Percentiles rank a stretch among this genome's conserved stretches.
Conservation (phyloP, 805 yeast genomes). For the Teunomyces lycoperdinae region DNA sequence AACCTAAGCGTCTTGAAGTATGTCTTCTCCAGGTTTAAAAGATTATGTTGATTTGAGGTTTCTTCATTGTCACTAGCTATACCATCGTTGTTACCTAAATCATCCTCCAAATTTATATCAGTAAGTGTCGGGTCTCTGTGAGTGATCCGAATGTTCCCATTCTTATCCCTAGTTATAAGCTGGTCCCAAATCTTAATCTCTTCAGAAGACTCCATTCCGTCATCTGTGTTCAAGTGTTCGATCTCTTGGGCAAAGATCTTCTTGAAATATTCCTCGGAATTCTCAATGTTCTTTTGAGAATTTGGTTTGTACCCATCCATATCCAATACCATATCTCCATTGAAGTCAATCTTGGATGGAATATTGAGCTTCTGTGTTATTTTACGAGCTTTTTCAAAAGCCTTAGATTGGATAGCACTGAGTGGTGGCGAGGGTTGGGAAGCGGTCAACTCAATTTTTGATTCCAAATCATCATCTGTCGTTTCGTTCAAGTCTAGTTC, state of each 20-base stretch:
- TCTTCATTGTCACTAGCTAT: slow-evolving; percentile 10
- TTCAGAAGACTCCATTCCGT: slow-evolving; percentile 14
- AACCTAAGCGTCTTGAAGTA: slow-evolving; percentile 86
- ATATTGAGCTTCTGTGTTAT: slow-evolving; percentile 73
- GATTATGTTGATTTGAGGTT: neutral
- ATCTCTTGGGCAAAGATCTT: slow-evolving; percentile 76
- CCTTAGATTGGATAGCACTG: slow-evolving; percentile 25
- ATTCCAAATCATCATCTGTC: slow-evolving; percentile 20
- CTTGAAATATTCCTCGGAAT: slow-evolving; percentile 72
- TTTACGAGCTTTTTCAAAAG: slow-evolving; percentile 57
- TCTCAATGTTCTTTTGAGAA: slow-evolving; percentile 64
- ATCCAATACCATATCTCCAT: slow-evolving; percentile 87
- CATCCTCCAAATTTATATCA: slow-evolving; percentile 7
- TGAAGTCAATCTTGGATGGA: slow-evolving; percentile 81
- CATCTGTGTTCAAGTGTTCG: slow-evolving; percentile 17
- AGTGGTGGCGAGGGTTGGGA: slow-evolving; percentile 10
- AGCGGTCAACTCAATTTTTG: slow-evolving; percentile 23
- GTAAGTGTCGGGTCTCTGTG: slow-evolving; percentile 14
- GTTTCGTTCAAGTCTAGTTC: slow-evolving; percentile 29
- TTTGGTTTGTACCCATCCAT: slow-evolving; percentile 95
- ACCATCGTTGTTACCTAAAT: slow-evolving; percentile 4
- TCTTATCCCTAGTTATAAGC: slow-evolving; percentile 50
- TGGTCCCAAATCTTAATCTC: slow-evolving; percentile 33
- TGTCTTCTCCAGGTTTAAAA: slow-evolving; percentile 21
- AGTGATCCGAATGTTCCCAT: slow-evolving; percentile 64